Evolutionary conservation across 805 yeast species (phyloP), one percentile per base, ranked within the genome.

Genomic region (Metschnikowia chrysomelidarum): DNA sequence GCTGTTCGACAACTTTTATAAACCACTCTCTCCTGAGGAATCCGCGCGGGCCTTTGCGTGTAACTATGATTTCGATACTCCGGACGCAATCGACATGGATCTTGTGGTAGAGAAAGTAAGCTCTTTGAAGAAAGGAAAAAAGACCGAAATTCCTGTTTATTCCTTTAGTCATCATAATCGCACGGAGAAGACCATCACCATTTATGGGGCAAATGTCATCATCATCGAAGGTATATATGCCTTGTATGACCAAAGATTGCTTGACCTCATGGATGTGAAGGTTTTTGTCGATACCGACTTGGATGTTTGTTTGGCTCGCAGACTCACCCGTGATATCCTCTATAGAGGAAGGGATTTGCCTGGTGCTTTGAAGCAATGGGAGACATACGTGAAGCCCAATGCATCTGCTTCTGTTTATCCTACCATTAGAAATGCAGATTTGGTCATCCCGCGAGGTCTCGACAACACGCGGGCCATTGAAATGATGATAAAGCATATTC

Each of bases 151-250:
- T 16, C 73, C 73, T 1, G 64, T 64, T 8, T 68, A 68, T 42
- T 93, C 50, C 80, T 96, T 16, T 73, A 78, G 26, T 73, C 81
- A 60, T 71, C 97, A 39, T 82, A 87, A 64, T 60, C 67, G 43
- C 54, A 78, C 91, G 1, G 75, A 70, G 25, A 78, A 82, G 52
- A 69, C 71, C n/a, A 67, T 81, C 31, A 80, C 89, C 3, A 78
- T 93, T 13, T 89, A 88, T 53, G 98, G 97, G 2, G 96, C 97
- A 11, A 88, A 88, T 56, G 95, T 93, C 14, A 84, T 93, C 34
- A 82, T 93, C 5, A 65, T 93, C 24, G 98, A 93, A 59, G 98
- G 98, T 2, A 79, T 93, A 3, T 87, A 85, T 55, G 87, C 96
- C 0, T 60, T 93, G 27, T 78, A 81, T 43, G 87, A 83, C 54